phyloP scores from a whole-genome alignment of 352 stramenopile genomes.

The Saprolegnia parasitica region DNA sequence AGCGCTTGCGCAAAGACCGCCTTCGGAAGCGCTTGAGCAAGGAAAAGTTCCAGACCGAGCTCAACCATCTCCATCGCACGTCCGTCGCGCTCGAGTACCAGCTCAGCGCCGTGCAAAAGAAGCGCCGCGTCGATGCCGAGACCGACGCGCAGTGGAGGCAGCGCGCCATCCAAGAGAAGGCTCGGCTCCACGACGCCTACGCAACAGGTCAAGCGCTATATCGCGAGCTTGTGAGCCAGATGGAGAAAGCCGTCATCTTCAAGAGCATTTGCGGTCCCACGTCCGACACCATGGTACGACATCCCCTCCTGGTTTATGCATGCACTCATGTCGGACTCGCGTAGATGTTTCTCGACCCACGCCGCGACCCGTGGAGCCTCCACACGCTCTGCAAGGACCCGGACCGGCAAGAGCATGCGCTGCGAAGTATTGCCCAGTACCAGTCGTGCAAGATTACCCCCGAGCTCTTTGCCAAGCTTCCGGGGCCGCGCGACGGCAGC shows the following conservation, averaged over 20 bases:
- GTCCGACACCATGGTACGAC: conserved; percentile 6
- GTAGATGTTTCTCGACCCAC: conserved; percentile 24
- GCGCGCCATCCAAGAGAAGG: neutral
- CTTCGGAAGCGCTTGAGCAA: conserved; percentile 25
- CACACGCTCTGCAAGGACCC: conserved; percentile 18
- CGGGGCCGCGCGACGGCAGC: neutral
- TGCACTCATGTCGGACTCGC: neutral
- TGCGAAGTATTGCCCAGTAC: conserved; percentile 3
- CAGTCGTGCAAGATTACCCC: conserved; percentile 22
- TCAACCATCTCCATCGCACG: conserved; percentile 14
- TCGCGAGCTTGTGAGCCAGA: conserved; percentile 3
- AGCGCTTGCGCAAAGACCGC: conserved; percentile 13
- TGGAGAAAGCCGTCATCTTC: conserved; percentile 20
- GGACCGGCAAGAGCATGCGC: neutral
- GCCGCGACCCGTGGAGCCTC: conserved; percentile 10
- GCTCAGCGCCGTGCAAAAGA: neutral
- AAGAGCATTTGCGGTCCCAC: neutral
- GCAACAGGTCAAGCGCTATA: neutral
- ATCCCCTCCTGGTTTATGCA: neutral
- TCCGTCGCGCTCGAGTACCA: neutral
- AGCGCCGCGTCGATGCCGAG: neutral
- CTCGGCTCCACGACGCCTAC: neutral
- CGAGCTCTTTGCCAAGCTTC: conserved; percentile 13
- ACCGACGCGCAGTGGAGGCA: neutral
- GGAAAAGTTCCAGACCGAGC: conserved; percentile 15